Conservation (phyloP, 441 rosid species). For the Erodium texanum region DNA sequence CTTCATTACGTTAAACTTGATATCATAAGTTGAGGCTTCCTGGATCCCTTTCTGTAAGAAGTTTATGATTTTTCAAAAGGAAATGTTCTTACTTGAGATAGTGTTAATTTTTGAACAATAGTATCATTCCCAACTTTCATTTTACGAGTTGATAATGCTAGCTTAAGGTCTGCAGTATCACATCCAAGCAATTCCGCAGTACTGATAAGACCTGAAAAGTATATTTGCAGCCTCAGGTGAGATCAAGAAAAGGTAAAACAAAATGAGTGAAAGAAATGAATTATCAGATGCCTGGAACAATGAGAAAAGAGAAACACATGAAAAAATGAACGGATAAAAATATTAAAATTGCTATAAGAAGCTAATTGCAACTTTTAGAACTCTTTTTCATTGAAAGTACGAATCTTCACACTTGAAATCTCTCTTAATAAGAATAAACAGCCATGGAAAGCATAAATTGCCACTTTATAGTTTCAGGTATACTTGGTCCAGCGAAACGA, state of each 20-base stretch:
- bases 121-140: slow-evolving; percentile 94
- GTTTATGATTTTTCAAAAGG: not conserved
- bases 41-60: not conserved
- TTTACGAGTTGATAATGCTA: slow-evolving; percentile 79
- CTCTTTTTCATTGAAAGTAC: not conserved
- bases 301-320: not conserved
- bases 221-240: slow-evolving; percentile 13
- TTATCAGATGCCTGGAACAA: not conserved
- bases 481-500: too few relatives aligned
- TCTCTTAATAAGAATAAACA: too few relatives aligned
- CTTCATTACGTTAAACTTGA: not conserved
- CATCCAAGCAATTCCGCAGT: slow-evolving; percentile 87
- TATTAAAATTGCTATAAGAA: not conserved
- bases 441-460: too few relatives aligned
- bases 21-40: not conserved
- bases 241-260: not conserved
- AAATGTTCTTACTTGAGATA: slow-evolving; percentile 59
- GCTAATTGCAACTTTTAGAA: not conserved
- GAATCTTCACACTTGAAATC: not conserved
- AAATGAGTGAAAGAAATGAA: not conserved
- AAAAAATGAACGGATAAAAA: not conserved
- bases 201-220: slow-evolving; percentile 54
- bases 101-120: slow-evolving; percentile 76
- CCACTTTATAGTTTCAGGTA: too few relatives aligned
- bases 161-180: slow-evolving; percentile 48